phyloP scores from a whole-genome alignment of 2,329 filamentous ascomycete genomes.

The Fusarium transvaalense region DNA sequence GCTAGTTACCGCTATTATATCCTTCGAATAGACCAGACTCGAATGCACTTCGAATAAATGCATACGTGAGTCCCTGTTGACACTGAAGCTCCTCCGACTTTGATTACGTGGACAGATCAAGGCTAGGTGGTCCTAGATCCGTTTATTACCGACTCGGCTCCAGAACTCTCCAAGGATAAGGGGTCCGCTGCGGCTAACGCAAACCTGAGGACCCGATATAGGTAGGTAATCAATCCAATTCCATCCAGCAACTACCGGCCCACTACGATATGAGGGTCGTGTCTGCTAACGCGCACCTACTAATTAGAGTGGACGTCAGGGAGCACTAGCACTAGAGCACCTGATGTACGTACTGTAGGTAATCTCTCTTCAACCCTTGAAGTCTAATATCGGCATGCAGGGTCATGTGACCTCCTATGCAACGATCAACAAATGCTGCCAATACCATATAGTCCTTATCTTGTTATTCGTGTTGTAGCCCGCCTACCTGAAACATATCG shows the following conservation, averaged over 20 bases:
- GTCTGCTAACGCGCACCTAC: background rate
- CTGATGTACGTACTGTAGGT: constrained; percentile 5
- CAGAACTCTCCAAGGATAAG: constrained; percentile 9
- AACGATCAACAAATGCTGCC: background rate
- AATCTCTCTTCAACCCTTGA: constrained; percentile 26
- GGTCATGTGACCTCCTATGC: constrained; percentile 29
- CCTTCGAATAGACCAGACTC: background rate
- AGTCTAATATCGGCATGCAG: constrained; percentile 1
- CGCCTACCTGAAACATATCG: background rate
- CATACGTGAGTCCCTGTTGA: background rate
- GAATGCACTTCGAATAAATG: background rate
- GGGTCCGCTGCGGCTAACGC: constrained; percentile 18
- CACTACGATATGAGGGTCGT: constrained; percentile 25
- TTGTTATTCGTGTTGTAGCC: background rate
- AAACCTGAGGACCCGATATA: constrained; percentile 6
- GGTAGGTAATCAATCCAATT: background rate
- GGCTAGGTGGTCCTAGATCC: constrained; percentile 5
- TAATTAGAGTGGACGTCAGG: constrained; percentile 21
- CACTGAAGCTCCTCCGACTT: background rate
- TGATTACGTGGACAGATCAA: constrained; percentile 4
- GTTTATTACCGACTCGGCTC: constrained; percentile 14
- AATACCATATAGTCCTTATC: background rate
- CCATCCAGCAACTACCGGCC: constrained; percentile 29
- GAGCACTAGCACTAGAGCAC: constrained; percentile 12
- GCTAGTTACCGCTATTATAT: too few relatives aligned